These are phyloP conservation scores for Citrus trifoliata DNA, from an alignment of 345 rosid species.

Conservation along the genomic window DNA sequence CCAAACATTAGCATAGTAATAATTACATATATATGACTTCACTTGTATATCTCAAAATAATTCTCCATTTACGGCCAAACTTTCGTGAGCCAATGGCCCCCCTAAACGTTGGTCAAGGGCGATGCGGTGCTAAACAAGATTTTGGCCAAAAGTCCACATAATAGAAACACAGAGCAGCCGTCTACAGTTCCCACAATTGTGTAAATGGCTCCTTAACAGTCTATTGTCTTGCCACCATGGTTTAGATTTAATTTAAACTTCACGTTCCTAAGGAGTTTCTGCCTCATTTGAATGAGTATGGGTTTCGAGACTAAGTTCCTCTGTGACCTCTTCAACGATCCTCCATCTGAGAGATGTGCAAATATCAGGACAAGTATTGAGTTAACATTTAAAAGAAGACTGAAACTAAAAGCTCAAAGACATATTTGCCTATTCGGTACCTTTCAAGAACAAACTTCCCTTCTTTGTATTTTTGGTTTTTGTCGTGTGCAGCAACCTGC, in stretches of 20 bases:
- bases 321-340: slow-evolving; percentile 27
- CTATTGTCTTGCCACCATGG: background rate
- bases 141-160: background rate
- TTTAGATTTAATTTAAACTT: background rate
- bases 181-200: background rate
- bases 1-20: background rate
- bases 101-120: background rate
- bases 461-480: slow-evolving; percentile 43
- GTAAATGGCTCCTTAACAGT: background rate
- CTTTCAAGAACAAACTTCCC: slow-evolving; percentile 49
- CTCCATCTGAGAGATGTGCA: slow-evolving; percentile 32
- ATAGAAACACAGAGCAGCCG: background rate
- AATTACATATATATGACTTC: background rate
- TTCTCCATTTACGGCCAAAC: background rate
- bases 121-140: background rate
- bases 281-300: slow-evolving; percentile 23
- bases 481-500: slow-evolving; percentile 38
- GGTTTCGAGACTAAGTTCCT: slow-evolving; percentile 28
- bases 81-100: background rate
- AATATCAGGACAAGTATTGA: background rate
- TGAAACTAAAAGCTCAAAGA: background rate
- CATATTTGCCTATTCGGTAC: slow-evolving; percentile 8
- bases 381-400: background rate
- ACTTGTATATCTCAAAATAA: background rate
- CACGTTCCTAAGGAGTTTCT: slow-evolving; percentile 17